Evolutionary conservation across 176 grass and related monocot genomes (phyloP), one percentile per base, ranked within the genome.

Genomic region (Musa acuminata): DNA sequence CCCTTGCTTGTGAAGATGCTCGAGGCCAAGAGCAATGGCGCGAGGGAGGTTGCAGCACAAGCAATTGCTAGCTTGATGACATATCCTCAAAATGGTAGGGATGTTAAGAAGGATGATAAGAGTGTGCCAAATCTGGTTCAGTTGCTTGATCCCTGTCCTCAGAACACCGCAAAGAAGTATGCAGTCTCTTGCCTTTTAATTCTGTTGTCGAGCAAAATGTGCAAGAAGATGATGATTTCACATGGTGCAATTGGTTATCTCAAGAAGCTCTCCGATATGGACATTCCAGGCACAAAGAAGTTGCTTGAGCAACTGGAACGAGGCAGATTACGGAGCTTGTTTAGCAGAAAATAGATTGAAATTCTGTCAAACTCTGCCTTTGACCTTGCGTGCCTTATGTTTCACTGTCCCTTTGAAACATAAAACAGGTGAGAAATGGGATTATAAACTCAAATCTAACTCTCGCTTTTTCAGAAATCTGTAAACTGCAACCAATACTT

Each of bases 81-180:
- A 19, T 89, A 82, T 75, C 79, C 86, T 0, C 69, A 85, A 1
- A 99, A 91, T 49, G 54, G 82, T 6, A 79, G 91, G 66, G 88
- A 94, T 20, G 48, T 99, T 14, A 99, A 95, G 75, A 99, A 84
- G 86, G 84, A 95, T 71, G 96, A 95, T 54, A 99, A 99, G 89
- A 91, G 90, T 63, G 91, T 99, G 72, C 91, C 96, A 13, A 99
- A 87, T 88, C 84, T 99, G 80, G 96, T 99, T 75, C 96, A 95
- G 76, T 81, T 99, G 83, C 88, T 99, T 0, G 88, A 99, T 21
- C 91, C 91, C 29, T 89, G 80, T 69, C 88, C 86, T 0, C 77
- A 83, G 76, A 99, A 99, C 78, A 99, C 96, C 2, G 96, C 96
- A 0, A 99, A 94, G 83, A 99, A 99, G 86, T 99, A 99, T 67